Percentiles rank a stretch among this genome's conserved stretches.
These are phyloP conservation scores for Paragyromitra xinjiangensis DNA, from an alignment of 495 filamentous ascomycete species.

Conservation along the genomic window DNA sequence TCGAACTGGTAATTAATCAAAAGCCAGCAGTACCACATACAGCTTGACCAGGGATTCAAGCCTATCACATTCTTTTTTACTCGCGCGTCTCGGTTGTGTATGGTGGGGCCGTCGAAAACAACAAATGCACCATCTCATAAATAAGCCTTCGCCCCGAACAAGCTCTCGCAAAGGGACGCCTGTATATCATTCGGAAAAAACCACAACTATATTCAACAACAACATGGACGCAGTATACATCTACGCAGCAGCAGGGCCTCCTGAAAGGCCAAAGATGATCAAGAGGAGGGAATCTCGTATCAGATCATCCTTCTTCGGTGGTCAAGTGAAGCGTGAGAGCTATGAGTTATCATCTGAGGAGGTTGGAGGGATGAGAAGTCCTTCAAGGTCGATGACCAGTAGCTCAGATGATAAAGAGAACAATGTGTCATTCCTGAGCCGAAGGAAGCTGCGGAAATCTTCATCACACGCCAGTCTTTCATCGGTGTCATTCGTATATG, in stretches of 20 bases:
- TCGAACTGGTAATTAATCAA: conserved; percentile 44
- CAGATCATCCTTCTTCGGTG: conserved; percentile 51
- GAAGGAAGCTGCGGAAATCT: conserved; percentile 53
- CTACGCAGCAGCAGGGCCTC: conserved; percentile 37
- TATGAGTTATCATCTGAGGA: conserved; percentile 45
- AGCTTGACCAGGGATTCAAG: conserved; percentile 35
- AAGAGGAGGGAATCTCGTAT: conserved; percentile 55
- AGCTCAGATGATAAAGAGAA: conserved; percentile 45
- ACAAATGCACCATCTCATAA: conserved; percentile 53
- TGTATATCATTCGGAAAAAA: conserved; percentile 45
- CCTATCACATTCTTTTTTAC: conserved; percentile 32
- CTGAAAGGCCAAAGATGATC: conserved; percentile 35
- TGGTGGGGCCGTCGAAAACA: conserved; percentile 44
- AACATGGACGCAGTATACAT: conserved; percentile 48
- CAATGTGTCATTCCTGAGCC: conserved; percentile 40
- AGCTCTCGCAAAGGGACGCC: conserved; percentile 45
- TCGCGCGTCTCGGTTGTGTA: conserved; percentile 44
- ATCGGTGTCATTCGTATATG: conserved; percentile 45
- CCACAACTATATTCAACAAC: conserved; percentile 23
- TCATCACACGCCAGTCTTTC: conserved; percentile 54
- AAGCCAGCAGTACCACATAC: conserved; percentile 35
- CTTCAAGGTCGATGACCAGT: conserved; percentile 48
- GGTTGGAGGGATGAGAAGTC: conserved; percentile 35
- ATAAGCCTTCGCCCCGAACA: conserved; percentile 51
- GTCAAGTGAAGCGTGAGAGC: conserved; percentile 48